Evolutionary conservation across 179 eudicot species (phyloP), one percentile per base, ranked within the genome.

Genomic region (Pouteria campechiana): DNA sequence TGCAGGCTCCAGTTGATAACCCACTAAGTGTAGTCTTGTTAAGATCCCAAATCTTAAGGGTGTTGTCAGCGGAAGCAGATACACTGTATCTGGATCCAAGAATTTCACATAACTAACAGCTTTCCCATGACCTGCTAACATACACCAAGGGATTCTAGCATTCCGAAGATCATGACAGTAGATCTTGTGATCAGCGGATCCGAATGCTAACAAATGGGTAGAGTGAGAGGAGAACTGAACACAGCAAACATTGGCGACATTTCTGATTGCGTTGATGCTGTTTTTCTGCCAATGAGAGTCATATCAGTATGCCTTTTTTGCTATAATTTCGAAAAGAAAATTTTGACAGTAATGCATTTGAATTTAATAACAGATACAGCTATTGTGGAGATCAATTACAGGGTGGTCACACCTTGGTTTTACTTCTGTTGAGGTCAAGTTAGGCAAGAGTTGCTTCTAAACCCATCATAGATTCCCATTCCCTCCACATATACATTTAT

Each of bases 41-140:
- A 32, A 68, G 74, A 59, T 58, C 57, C 74, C 74, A 68, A 8
- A 68, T 54, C 63, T 68, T 68, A 25, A 68, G 35, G 25, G 66
- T 68, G 40, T 63, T 68, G 49, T 68, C 74, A 6, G 74, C 63
- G 17, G 74, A 68, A 39, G 74, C 74, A 57, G 74, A 63, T 25
- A 58, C 66, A 41, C 48, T 9, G 61, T 63, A 35, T 50, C 66
- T 4, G 74, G 24, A 60, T 68, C 70, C 44, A 63, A 33, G 25
- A 68, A 68, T 54, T 68, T 68, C 51, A 63, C 70, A 54, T 63
- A 63, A 33, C 74, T 68, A 24, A 68, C 74, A 39, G 74, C 45
- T 58, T 68, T 68, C 35, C 55, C 70, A 32, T 68, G 74, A 49
- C 63, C 74, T 48, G 66, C 40, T 46, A 68, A 58, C 38, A 58